Conservation (phyloP, 1,284 basidiomycete genomes). For the Ceratobasidium sp. region DNA sequence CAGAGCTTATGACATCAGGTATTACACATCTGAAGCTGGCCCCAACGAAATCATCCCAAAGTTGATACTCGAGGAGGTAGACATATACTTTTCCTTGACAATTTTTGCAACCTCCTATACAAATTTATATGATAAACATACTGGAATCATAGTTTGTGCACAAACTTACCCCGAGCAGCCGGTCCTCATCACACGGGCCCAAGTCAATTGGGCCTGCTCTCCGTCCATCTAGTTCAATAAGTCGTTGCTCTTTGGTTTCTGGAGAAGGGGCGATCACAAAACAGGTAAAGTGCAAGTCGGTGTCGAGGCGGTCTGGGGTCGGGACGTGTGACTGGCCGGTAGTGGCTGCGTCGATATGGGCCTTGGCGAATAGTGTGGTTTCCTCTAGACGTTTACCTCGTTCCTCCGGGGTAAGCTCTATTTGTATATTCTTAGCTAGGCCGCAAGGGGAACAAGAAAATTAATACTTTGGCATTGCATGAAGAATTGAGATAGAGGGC, state of each 20-base stretch:
- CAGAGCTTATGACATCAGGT: too few relatives aligned
- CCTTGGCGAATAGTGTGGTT: slow-evolving; percentile 75
- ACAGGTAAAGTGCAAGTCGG: slow-evolving; percentile 83
- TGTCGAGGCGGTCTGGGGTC: slow-evolving; percentile 55
- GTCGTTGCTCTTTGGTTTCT: slow-evolving; percentile 54
- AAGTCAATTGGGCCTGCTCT: slow-evolving; percentile 79
- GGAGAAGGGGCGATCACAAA: slow-evolving; percentile 73
- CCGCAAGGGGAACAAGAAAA: slow-evolving; percentile 39
- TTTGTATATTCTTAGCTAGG: slow-evolving; percentile 39
- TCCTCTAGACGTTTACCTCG: slow-evolving; percentile 77
- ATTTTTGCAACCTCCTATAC: slow-evolving; percentile 71
- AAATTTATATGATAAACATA: not conserved
- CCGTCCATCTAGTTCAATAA: slow-evolving; percentile 84
- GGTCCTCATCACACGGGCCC: slow-evolving; percentile 57
- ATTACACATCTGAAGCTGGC: not conserved
- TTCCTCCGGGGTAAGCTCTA: slow-evolving; percentile 71
- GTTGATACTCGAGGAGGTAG: slow-evolving; percentile 37
- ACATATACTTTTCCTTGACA: slow-evolving; percentile 70
- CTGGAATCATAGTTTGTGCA: slow-evolving; percentile 34
- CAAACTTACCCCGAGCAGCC: slow-evolving; percentile 61
- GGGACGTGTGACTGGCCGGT: slow-evolving; percentile 65
- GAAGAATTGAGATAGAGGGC: slow-evolving; percentile 69
- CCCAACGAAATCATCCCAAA: slow-evolving; percentile 27
- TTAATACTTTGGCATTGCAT: slow-evolving; percentile 63
- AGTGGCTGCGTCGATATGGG: slow-evolving; percentile 73